Evolutionary conservation across 768 basidiomycete genomes (phyloP), one percentile per base, ranked within the genome.

Genomic region (Psilocybe subaeruginosa): DNA sequence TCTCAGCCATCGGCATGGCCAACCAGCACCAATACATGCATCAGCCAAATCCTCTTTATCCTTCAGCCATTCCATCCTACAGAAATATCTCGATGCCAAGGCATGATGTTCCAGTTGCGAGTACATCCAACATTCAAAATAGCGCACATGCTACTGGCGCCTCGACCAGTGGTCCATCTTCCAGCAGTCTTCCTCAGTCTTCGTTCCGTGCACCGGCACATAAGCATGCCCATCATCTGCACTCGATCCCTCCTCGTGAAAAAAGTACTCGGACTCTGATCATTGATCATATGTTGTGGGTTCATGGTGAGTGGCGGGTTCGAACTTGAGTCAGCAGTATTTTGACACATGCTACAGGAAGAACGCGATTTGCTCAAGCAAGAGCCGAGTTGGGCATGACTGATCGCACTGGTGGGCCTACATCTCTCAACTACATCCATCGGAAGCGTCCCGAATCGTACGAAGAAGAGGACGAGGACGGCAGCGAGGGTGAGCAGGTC

Each of bases 191-290:
- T 56, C 66, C 67, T 29, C 70, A 70, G 46, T 47, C 69, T 17
- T 68, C 81, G 0, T 90, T 89, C 77, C 83, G 80, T 63, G 85
- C 90, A 1, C 90, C 90, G 7, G 92, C 93, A 1, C 93, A 94
- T 74, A 92, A 89, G 66, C 91, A 93, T 79, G 92, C 92, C 0
- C 93, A 94, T 71, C 91, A 94, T 70, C 75, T 94, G 1, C 92
- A 95, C 70, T 87, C 90, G 2, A 93, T 95, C 33, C 92, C 92
- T 2, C 93, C 91, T 2, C 78, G 91, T 41, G 92, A 95, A 74
- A 95, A 94, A 78, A 91, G 90, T n/a, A 93, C 92, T 7, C 80
- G 92, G 33, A 94, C 92, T 8, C 80, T 94, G 59, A 95, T 94
- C 67, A 86, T 95, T 58, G 93, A 95, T 73, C 90, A 94, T 73